Percentiles rank a stretch among this genome's conserved stretches.
These are phyloP conservation scores for Xylariaceae sp. DNA, from an alignment of 2,329 filamentous ascomycete genomes.

Conservation along the genomic window DNA sequence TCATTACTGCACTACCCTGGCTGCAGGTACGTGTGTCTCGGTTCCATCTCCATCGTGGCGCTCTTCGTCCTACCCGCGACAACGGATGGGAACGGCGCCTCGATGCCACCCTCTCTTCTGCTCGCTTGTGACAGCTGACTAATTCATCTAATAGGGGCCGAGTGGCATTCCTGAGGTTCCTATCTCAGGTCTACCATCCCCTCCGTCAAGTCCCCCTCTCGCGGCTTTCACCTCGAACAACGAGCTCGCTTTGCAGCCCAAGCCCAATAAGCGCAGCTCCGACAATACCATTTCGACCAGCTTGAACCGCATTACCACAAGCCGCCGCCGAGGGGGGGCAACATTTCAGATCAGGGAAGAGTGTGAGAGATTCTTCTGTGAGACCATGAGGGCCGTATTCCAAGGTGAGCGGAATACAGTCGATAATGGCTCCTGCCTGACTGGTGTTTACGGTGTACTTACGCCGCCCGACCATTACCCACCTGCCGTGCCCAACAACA, in stretches of 20 bases:
- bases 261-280: conserved; percentile 42
- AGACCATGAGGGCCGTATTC: conserved; percentile 89
- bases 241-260: conserved; percentile 60
- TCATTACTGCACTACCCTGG: conserved; percentile 93
- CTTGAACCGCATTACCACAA: conserved; percentile 46
- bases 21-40: conserved; percentile 54
- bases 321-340: conserved; percentile 77
- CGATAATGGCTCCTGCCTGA: conserved; percentile 77
- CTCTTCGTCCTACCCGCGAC: not conserved
- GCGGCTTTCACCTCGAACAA: conserved; percentile 64
- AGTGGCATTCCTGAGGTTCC: conserved; percentile 95
- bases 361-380: conserved; percentile 99
- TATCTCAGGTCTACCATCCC: conserved; percentile 77
- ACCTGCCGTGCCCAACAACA: conserved; percentile 34
- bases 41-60: not conserved
- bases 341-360: conserved; percentile 95
- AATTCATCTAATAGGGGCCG: conserved; percentile 49
- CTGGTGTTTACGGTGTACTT: conserved; percentile 58
- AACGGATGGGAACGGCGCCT: too few species aligned
- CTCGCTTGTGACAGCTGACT: not conserved
- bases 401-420: conserved; percentile 85
- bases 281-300: conserved; percentile 24
- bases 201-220: conserved; percentile 84
- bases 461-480: conserved; percentile 48
- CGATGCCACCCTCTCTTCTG: not conserved